Base-by-base conservation (phyloP, 2,329 filamentous ascomycete genomes). In the Clarireedia monteithiana region DNA sequence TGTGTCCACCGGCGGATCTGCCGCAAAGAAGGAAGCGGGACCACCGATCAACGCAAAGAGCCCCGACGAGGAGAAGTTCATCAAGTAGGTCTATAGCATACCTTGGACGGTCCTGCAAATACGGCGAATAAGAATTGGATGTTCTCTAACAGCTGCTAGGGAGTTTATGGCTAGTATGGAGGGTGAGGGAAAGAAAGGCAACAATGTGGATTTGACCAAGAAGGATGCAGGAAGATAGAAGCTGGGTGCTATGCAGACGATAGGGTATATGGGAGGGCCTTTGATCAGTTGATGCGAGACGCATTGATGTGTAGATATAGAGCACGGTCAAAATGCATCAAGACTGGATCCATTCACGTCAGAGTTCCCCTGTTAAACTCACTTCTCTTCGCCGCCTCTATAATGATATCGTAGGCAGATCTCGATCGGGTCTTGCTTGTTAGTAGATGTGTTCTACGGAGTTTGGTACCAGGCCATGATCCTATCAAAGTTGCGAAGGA, bases 21-120 rank as follows among this genome's bases (percentile, higher is more conserved):
- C 59, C 36, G 62, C 56, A 50, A 63, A 66, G 60, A 64, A 64
- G 55, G 24, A 62, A 12, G 60, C 67, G 54, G 60, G 58, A 59
- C 68, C 68, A 60, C 67, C 68, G 15, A 66, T 70, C 58, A 69
- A 70, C 56, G 68, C 68, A n/a, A 50, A 57, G 54, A 69, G 67
- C 53, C 62, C 66, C 20, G 68, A 69, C 38, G 67, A 70, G 64
- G 68, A 69, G 63, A 68, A 57, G 52, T 70, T 68, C 58, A 69
- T 70, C 57, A 68, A 69, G 68, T 69, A 66, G 51, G 67, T 66
- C 39, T 36, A 12, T 4, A 15, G 7, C 14, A 20, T 6, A 24
- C 4, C 52, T 39, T 23, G 23, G 17, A 17, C 17, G 12, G 14
- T n/a, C 2, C n/a, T 10, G 34, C 24, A 34, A 24, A 39, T 30